phyloP scores from a whole-genome alignment of 305 asterid species.

The Fraxinus angustifolia region DNA sequence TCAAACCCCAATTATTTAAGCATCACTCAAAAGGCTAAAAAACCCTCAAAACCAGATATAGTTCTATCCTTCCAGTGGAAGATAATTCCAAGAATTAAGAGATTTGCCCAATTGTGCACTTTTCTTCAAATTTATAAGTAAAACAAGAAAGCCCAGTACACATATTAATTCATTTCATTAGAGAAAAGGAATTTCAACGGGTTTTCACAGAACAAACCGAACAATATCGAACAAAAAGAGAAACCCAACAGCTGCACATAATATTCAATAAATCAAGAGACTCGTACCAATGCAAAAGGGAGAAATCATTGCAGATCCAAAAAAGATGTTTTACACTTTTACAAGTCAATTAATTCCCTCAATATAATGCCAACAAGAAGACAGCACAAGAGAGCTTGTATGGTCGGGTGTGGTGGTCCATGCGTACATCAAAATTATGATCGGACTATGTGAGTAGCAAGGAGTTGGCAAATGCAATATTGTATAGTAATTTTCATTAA shows the following conservation, averaged over 20 bases:
- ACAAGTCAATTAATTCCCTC: constrained; percentile 9
- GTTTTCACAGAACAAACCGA: constrained; percentile 17
- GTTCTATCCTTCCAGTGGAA: constrained; percentile 1
- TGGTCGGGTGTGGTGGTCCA: constrained; percentile 30
- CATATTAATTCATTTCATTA: constrained; percentile 25
- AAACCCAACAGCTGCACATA: constrained; percentile 9
- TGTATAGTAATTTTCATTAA: not conserved
- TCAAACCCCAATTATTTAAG: constrained; percentile 17
- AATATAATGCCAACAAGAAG: constrained; percentile 18
- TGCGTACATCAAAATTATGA: constrained; percentile 26
- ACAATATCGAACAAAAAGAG: constrained; percentile 1
- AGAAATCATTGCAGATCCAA: constrained; percentile 33
- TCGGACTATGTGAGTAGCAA: not conserved
- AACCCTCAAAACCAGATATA: not conserved
- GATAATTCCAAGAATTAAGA: not conserved
- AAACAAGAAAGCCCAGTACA: constrained; percentile 30
- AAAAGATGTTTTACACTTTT: not conserved
- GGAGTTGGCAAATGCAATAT: constrained; percentile 31
- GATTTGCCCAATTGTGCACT: constrained; percentile 1
- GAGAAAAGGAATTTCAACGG: constrained; percentile 17
- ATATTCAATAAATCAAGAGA: constrained; percentile 22
- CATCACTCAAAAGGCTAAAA: not conserved
- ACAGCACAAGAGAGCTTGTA: constrained; percentile 23
- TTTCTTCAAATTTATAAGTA: constrained; percentile 19
- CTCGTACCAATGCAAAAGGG: constrained; percentile 3